Conservation (phyloP, 2,329 filamentous ascomycete species). For the Cladophialophora carrionii region DNA sequence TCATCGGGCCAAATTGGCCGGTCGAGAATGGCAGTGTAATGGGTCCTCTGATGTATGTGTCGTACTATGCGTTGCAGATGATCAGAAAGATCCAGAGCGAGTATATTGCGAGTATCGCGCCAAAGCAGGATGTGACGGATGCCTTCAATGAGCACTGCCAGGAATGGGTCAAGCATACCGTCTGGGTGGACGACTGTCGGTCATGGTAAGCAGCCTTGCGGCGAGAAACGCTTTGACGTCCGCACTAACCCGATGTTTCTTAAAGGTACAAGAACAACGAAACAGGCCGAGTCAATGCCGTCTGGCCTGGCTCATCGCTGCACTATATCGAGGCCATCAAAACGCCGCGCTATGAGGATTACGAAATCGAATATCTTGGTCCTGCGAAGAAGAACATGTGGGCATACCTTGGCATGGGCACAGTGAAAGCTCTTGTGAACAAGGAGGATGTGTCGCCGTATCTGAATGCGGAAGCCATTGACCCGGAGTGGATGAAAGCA, state of each 20-base stretch:
- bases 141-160: conserved; percentile 48
- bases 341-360: conserved; percentile 51
- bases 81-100: conserved; percentile 49
- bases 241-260: conserved; percentile 34
- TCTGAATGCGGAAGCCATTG: conserved; percentile 42
- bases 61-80: conserved; percentile 47
- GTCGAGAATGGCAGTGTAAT: conserved; percentile 54
- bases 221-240: not conserved
- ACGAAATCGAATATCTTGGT: conserved; percentile 48
- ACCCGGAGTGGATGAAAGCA: conserved; percentile 43
- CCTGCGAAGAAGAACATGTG: conserved; percentile 39
- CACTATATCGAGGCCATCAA: conserved; percentile 53
- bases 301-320: conserved; percentile 57
- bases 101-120: conserved; percentile 48
- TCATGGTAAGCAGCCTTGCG: conserved; percentile 40
- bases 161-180: conserved; percentile 55
- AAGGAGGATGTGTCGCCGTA: conserved; percentile 42
- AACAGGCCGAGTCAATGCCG: conserved; percentile 52
- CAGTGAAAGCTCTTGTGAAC: conserved; percentile 40
- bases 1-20: conserved; percentile 44
- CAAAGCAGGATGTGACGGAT: conserved; percentile 41
- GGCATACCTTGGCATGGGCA: conserved; percentile 44
- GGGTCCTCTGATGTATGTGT: conserved; percentile 48
- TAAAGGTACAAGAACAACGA: conserved; percentile 47
- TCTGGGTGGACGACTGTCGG: conserved; percentile 54